Evolutionary conservation across 1,284 basidiomycete species (phyloP), one percentile per base, ranked within the genome.

Genomic region (Wolfiporia cocos): DNA sequence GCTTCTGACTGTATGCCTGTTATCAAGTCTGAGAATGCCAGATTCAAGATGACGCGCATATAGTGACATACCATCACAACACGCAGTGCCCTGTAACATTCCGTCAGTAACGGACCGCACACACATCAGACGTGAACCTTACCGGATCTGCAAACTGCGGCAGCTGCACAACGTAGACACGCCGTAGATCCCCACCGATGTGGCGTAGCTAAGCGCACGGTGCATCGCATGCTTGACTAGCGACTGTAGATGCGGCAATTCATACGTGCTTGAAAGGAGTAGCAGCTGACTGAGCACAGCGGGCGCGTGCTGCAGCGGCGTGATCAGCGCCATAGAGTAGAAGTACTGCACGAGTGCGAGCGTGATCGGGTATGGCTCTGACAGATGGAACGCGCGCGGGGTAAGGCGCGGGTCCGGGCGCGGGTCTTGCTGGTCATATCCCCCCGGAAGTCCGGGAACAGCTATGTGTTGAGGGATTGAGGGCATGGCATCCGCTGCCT

Each of bases 181-280:
- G 59, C 95, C 92, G 60, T 95, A 94, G 20, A 96, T 86, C 31
- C 87, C 89, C 7, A 94, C 87, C 11, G 88, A 89, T 6, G 85
- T 89, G 6, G 81, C 76, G 49, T 88, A 87, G 31, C 86, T 87
- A 19, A 97, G 65, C 14, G 86, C 78, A 24, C 83, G 77, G 57
- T 98, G 94, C 77, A 97, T 88, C 1, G 92, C 90, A 61, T 98
- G 93, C 49, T 86, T 86, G 11, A 92, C 89, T 23, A 95, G 72
- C 9, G 69, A 70, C 49, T 83, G 77, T 17, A 98, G 69, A 55
- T 93, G 82, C 2, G 74, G 63, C 41, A 97, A 73, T 30, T 80
- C 70, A 64, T 97, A 98, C 42, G 84, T 89, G 47, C 81, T 87
- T 2, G 89, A 76, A 12, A 98, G 70, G 42, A 96, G 74, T 43